A percentile compares a stretch with the other conserved stretches of the same genome.
Conservation (phyloP, 2,329 filamentous ascomycete species). For the Remersonia thermophila region DNA sequence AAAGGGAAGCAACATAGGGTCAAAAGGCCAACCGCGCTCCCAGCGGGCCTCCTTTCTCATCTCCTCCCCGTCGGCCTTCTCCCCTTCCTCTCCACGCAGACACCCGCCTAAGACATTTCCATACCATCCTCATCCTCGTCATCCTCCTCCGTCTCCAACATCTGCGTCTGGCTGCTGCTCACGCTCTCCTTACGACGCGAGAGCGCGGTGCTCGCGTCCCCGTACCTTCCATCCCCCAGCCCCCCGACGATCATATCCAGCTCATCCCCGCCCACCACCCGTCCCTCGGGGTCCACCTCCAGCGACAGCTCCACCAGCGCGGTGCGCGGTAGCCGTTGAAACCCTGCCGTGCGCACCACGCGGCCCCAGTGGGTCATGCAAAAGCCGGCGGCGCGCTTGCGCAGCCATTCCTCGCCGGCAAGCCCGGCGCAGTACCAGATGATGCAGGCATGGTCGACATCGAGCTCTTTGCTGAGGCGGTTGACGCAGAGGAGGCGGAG, state of each 20-base stretch:
- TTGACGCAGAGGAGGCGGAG: conserved; percentile 85
- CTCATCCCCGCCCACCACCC: conserved; percentile 80
- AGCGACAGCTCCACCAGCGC: conserved; percentile 85
- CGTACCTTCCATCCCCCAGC: conserved; percentile 31
- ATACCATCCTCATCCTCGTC: conserved; percentile 46
- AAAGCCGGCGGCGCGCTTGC: conserved; percentile 74
- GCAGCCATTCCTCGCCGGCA: conserved; percentile 87
- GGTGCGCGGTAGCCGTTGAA: conserved; percentile 64
- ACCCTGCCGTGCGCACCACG: conserved; percentile 79
- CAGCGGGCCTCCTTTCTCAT: too few species aligned
- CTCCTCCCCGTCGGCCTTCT: too few species aligned
- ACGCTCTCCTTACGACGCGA: conserved; percentile 45
- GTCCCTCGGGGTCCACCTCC: conserved; percentile 85
- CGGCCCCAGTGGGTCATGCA: conserved; percentile 92
- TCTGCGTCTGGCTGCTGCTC: conserved; percentile 45
- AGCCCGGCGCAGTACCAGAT: conserved; percentile 91
- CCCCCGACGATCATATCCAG: conserved; percentile 46
- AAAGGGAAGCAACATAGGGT: too few species aligned
- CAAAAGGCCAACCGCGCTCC: too few species aligned
- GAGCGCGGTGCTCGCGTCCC: conserved; percentile 26
- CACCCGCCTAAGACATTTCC: conserved; percentile 40
- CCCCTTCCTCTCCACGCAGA: too few species aligned
- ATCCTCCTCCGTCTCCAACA: conserved; percentile 44
- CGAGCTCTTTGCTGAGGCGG: conserved; percentile 76
- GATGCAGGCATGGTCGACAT: conserved; percentile 87